Evolutionary conservation across 2,329 filamentous ascomycete genomes (phyloP), one percentile per base, ranked within the genome.

Genomic region (Ceratocystis papillata): DNA sequence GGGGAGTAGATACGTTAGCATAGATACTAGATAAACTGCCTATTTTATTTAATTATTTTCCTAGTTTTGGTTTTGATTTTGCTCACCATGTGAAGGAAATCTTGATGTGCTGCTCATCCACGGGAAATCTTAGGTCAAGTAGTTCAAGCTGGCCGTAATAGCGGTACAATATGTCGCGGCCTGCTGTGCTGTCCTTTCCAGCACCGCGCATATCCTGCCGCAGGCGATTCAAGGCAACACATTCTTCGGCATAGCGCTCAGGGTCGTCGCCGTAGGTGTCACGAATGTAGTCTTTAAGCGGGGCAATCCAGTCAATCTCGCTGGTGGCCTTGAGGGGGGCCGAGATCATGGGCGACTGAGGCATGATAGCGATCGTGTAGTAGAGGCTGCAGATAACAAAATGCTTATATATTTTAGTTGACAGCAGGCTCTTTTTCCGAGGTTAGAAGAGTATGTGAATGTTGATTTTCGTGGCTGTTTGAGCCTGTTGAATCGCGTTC

Each of bases 31-130:
- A 53, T 20, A 22, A 53, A 5, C 17, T n/a, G 7, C n/a, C 12
- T 53, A 6, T 53, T 12, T 20, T 10, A 5, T 41, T 41, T 41
- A 15, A 41, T 41, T 15, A 5, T 41, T 41, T 41, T 41, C 37
- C 37, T 12, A 4, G 37, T 41, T 15, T 15, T 41, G 37, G 37
- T 41, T 15, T 5, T 41, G 37, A 10, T 25, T 59, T 46, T 62
- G 60, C 72, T 61, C 83, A 96, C 94, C 94, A 99, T 70, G 93
- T 97, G 75, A 99, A 99, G 6, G 89, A 90, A 72, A 99, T 96
- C 79, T 97, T 97, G 79, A 99, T 97, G 74, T 99, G 93, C 73
- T 96, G 94, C 79, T 99, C 94, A 72, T 99, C 94, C 59, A 99
- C 91, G 0, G 95, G 95, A 73, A 99, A 99, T 68, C 94, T 83